Base-by-base conservation (phyloP, 164 flowering plant genomes). In the Liriodendron chinense region DNA sequence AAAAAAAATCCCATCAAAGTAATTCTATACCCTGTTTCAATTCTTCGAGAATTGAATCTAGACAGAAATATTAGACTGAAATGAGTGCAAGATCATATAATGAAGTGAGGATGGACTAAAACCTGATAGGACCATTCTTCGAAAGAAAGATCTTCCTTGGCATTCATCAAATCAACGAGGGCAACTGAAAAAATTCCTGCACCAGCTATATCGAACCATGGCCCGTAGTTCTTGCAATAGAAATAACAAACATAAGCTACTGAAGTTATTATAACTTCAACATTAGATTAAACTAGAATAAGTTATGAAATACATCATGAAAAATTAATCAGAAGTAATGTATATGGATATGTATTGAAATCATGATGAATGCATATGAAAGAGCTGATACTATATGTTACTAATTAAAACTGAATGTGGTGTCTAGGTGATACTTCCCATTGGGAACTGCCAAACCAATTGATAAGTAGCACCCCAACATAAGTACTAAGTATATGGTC, bases 71-170 rank as follows among this genome's bases (percentile, higher is more conserved):
- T 16, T 53, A 53, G 2, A 53, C 16, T 53, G 8, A 53, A 3
- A 53, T 12, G 9, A 53, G 18, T 1, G 59, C 59, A 3, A 12
- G 59, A 53, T 16, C 59, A 53, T 53, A 12, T 53, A 53, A 53
- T 12, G 4, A 10, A 53, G 16, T 9, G 26, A 13, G 72, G 34
- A 56, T 28, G 49, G 47, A 69, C 9, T 22, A 26, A 24, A 68
- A 86, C 90, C 90, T 89, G 89, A 75, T 87, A 89, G 21, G 88
- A 84, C 92, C 90, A 87, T 71, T 81, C 78, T 25, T n/a, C 69
- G 13, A 74, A 81, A 53, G 90, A 83, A 70, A 83, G 77, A 77
- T 89, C 86, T 22, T 43, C 71, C 67, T 74, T 82, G 28, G 71
- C 69, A 50, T 79, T 79, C 18, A 9, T 56, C n/a, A 75, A 65